Base-by-base conservation (phyloP, 2,329 filamentous ascomycete species). In the Colletotrichum camelliae region DNA sequence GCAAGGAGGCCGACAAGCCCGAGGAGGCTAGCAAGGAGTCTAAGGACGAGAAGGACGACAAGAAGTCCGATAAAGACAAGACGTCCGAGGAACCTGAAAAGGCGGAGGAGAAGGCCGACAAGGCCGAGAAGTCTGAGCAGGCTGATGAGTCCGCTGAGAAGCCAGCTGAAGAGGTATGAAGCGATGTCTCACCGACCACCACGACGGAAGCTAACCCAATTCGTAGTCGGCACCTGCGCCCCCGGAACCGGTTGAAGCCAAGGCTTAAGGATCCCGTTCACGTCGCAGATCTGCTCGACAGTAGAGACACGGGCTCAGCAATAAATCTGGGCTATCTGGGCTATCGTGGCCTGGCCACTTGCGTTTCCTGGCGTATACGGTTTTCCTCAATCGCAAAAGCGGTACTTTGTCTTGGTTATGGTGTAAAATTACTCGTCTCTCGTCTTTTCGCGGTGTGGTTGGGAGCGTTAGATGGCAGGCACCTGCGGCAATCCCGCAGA, bases 1-100 rank as follows among this genome's bases (percentile, higher is more conserved):
- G 77, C 65, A 85, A 82, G 18, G 81, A 86, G 60, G 80, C 81
- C 4, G 85, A 87, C 76, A 82, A 82, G 55, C 84, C 85, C 65
- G 83, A 85, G 72, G 86, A 85, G 21, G 55, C 55, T n/a, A 13
- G 27, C 72, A 80, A 83, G 64, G 84, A 87, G 67, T 81, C 83
- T 74, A 79, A 81, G 72, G 55, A 81, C 33, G 81, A 84, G 72
- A 82, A 85, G 78, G 73, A 76, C 4, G 71, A 78, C 15, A 82
- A 82, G 24, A 82, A 83, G 80, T 73, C 61, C 80, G 81, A 74
- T 69, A 80, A 83, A 64, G 84, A 87, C 68, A 78, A 81, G 72
- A 67, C 81, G 39, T 82, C 79, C 15, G 81, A 84, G 74, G 81
- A 85, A 78, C 77, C 76, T 55, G 81, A 82, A 67, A 79, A 77